Evolutionary conservation across 2,329 filamentous ascomycete species (phyloP), one percentile per base, ranked within the genome.

Genomic region (Endoconidiophora laricicola): DNA sequence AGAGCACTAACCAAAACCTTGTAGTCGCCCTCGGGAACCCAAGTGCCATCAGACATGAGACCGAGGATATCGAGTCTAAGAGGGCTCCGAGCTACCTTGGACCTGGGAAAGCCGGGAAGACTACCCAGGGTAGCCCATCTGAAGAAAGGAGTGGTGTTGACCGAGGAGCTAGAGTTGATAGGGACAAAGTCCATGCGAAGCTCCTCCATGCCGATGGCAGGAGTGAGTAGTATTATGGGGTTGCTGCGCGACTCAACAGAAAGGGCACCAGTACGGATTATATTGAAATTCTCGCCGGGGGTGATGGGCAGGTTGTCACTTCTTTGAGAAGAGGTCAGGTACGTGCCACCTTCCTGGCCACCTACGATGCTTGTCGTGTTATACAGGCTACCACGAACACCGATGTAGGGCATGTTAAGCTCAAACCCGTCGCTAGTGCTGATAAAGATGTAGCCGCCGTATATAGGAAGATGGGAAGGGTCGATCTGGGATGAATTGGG

Each of bases 1-100:
- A 76, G 58, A 2, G 72, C 69, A 52, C 66, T 65, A 23, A 74
- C 61, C 1, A 62, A 62, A 44, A 76, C 61, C 59, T 67, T 69
- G 60, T 77, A 76, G 23, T 57, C 57, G 9, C 73, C 73, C 0
- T 64, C 61, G 0, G 70, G 66, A 1, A 66, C 72, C 52, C 69
- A 72, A 1, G 56, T 63, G 7, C 70, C 71, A 6, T 69, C 65
- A 0, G 62, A 62, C 4, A 76, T 60, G 47, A 62, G 60, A 7
- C 73, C 73, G 45, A 70, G 66, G 64, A 70, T 76, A 0, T 37
- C 26, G 2, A 59, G 43, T 3, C 55, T 50, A 48, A 58, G 54
- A 3, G 54, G 4, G 36, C 58, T 58, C 51, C 62, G 61, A 2
- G 58, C 52, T 22, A 50, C 56, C 54, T 55, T 20, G 29, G 20